Percentiles rank a stretch among this genome's conserved stretches.
phyloP scores from a whole-genome alignment of 2,329 filamentous ascomycete species.

The Penicillium sp. region DNA sequence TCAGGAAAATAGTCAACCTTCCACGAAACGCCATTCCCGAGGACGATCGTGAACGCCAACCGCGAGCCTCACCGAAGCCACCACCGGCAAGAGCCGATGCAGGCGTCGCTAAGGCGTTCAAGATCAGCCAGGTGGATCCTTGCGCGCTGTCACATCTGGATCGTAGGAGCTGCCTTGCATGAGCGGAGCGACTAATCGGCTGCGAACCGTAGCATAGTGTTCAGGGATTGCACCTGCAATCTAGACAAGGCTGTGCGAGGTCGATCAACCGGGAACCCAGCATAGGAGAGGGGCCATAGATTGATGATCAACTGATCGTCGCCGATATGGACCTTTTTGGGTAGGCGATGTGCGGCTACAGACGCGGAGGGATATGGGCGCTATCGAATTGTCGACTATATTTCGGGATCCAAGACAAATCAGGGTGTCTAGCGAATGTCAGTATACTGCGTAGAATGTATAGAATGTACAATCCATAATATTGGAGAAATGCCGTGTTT shows the following conservation, averaged over 20 bases:
- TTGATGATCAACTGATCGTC: slow-evolving; percentile 9
- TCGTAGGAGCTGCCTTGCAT: slow-evolving; percentile 23
- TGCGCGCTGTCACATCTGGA: slow-evolving; percentile 24
- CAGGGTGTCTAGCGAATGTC: background rate
- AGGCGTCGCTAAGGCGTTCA: slow-evolving; percentile 22
- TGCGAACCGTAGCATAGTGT: slow-evolving; percentile 10
- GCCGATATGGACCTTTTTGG: slow-evolving; percentile 1
- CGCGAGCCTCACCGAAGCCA: slow-evolving; percentile 22
- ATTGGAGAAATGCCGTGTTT: background rate
- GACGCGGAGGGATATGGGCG: background rate
- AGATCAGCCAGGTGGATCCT: slow-evolving; percentile 20
- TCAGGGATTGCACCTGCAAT: background rate
- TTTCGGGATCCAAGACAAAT: background rate
- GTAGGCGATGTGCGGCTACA: slow-evolving; percentile 4
- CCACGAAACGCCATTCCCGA: slow-evolving; percentile 9
- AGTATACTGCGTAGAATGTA: background rate
- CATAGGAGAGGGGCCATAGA: slow-evolving; percentile 1
- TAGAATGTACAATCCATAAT: background rate
- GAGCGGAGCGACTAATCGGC: slow-evolving; percentile 25
- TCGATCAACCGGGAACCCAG: slow-evolving; percentile 5
- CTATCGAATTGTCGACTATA: background rate
- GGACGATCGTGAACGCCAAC: slow-evolving; percentile 15
- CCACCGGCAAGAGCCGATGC: slow-evolving; percentile 26
- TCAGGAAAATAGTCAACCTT: slow-evolving; percentile 3
- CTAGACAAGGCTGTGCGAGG: background rate